A percentile compares a stretch with the other conserved stretches of the same genome.
These are phyloP conservation scores for Scedosporium minutisporum DNA, from an alignment of 2,329 filamentous ascomycete species.

Conservation along the genomic window DNA sequence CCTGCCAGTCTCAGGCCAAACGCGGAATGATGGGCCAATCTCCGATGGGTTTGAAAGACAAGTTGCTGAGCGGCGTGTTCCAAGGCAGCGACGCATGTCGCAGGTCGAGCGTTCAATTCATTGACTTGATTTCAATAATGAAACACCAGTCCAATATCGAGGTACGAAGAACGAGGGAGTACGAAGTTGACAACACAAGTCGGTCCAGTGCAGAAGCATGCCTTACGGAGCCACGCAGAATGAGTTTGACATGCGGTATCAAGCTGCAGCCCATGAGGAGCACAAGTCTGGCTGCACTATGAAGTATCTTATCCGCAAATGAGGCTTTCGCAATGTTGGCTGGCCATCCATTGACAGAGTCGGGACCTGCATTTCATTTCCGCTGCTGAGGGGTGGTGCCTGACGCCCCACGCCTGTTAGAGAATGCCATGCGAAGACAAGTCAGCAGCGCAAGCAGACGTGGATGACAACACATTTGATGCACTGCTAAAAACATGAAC, in stretches of 20 bases:
- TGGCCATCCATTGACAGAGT: background rate
- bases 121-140: background rate
- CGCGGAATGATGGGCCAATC: background rate
- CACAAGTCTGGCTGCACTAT: background rate
- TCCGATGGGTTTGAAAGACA: background rate
- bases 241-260: background rate
- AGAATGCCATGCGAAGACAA: background rate
- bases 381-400: background rate
- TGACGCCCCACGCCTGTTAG: background rate
- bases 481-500: no score
- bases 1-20: background rate
- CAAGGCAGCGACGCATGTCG: background rate
- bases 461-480: background rate
- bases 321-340: background rate
- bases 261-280: background rate
- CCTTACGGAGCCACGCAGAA: background rate
- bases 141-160: background rate
- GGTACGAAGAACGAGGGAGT: no score
- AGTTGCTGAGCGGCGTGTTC: background rate
- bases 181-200: background rate
- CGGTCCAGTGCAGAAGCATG: background rate
- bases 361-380: background rate
- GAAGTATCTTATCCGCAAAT: background rate
- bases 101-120: background rate
- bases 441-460: background rate